A percentile compares a stretch with the other conserved stretches of the same genome.
These are phyloP conservation scores for Podila epigama DNA, from an alignment of 192 early-diverging fungal species.

Conservation along the genomic window DNA sequence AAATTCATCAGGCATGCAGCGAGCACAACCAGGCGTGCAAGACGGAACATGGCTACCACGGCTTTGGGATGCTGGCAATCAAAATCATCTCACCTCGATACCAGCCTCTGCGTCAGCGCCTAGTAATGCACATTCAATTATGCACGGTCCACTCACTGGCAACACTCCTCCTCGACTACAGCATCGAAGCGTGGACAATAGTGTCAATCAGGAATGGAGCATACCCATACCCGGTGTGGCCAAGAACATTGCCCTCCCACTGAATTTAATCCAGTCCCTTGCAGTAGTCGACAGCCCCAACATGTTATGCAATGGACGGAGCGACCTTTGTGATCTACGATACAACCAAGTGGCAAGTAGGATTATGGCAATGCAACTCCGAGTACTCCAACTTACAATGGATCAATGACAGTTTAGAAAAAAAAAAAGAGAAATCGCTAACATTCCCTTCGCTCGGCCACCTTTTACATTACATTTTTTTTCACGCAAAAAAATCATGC, in stretches of 20 bases:
- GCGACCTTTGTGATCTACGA: slow-evolving; percentile 48
- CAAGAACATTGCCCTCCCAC: background rate
- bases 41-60: too few species aligned
- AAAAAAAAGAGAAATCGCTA: too few species aligned
- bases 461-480: background rate
- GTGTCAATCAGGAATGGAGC: background rate
- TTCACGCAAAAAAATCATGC: background rate
- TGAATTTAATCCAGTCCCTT: background rate
- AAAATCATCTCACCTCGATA: too few species aligned
- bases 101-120: too few species aligned
- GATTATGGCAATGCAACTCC: too few species aligned
- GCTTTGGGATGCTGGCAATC: too few species aligned
- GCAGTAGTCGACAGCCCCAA: slow-evolving; percentile 26
- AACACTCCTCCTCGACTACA: background rate
- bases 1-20: too few species aligned
- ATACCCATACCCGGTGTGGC: background rate
- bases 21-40: too few species aligned
- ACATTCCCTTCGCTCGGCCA: background rate
- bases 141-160: too few species aligned
- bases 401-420: too few species aligned
- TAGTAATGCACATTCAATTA: too few species aligned
- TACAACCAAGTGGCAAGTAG: slow-evolving; percentile 58
- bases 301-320: slow-evolving; percentile 48
- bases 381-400: too few species aligned
- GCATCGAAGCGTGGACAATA: background rate